These are phyloP conservation scores for Castanopsis chinensis DNA, from an alignment of 306 rosid species.

Conservation along the genomic window DNA sequence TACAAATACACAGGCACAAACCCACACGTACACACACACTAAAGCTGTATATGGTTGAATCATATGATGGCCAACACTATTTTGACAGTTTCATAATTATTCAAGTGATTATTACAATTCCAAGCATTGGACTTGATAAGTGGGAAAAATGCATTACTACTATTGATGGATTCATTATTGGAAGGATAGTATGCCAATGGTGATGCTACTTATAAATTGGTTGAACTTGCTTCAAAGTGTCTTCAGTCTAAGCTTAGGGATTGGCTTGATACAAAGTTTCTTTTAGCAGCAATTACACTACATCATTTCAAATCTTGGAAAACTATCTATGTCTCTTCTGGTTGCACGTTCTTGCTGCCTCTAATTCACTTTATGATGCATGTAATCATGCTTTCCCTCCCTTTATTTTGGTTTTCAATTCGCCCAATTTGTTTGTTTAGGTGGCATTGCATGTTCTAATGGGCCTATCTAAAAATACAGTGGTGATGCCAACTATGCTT, in stretches of 20 bases:
- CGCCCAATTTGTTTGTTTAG: too few species aligned
- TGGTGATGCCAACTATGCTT: too few species aligned
- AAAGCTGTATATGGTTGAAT: conserved; percentile 15
- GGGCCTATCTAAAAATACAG: too few species aligned
- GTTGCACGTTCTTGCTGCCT: too few species aligned
- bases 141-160: conserved; percentile 61
- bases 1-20: not conserved
- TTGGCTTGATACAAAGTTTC: conserved; percentile 71
- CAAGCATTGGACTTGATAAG: conserved; percentile 88
- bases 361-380: conserved; percentile 12
- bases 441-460: too few species aligned
- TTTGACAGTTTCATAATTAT: too few species aligned
- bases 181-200: conserved; percentile 86
- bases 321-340: not conserved
- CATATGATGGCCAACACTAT: conserved; percentile 6
- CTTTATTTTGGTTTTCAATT: too few species aligned
- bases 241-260: conserved; percentile 92
- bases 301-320: conserved; percentile 53
- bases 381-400: conserved; percentile 78
- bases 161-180: conserved; percentile 90
- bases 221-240: conserved; percentile 90
- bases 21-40: not conserved
- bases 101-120: not conserved
- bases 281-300: conserved; percentile 66
- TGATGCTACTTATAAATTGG: conserved; percentile 76